Conservation (phyloP, 2,329 filamentous ascomycete species). For the Xylariaceae sp. region DNA sequence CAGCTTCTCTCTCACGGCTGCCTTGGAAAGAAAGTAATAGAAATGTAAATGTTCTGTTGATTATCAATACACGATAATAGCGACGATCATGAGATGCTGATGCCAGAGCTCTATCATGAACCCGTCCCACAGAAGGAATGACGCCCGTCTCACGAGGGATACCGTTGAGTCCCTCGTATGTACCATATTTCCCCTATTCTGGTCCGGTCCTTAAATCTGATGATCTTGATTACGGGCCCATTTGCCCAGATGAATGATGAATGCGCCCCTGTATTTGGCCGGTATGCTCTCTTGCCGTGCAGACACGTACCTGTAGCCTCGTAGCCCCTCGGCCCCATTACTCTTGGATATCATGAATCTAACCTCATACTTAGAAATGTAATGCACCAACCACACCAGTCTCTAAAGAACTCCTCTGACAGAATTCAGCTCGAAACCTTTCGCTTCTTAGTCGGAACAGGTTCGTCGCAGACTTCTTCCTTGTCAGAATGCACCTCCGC, state of each 20-base stretch:
- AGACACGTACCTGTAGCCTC: not conserved
- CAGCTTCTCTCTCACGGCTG: not conserved
- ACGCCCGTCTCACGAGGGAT: not conserved
- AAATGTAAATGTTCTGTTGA: not conserved
- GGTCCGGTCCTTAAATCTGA: not conserved
- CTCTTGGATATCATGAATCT: constrained; percentile 10
- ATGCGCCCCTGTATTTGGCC: not conserved
- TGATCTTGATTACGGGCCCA: not conserved
- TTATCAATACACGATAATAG: not conserved
- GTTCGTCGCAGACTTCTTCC: constrained; percentile 35
- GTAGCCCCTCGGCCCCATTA: constrained; percentile 1
- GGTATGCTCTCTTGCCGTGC: not conserved
- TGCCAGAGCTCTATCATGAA: constrained; percentile 2
- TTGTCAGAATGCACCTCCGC: constrained; percentile 51
- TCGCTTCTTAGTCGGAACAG: constrained; percentile 29
- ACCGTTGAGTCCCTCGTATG: not conserved
- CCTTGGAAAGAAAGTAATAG: not conserved
- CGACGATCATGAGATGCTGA: not conserved
- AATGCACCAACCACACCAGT: constrained; percentile 4
- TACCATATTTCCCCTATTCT: not conserved
- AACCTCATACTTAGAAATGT: constrained; percentile 5
- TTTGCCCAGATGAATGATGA: not conserved
- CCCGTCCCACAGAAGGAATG: not conserved
- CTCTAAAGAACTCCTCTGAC: not conserved
- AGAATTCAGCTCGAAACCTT: constrained; percentile 20